Evolutionary conservation across 768 basidiomycete genomes (phyloP), one percentile per base, ranked within the genome.

Genomic region (Mycena alexandri): DNA sequence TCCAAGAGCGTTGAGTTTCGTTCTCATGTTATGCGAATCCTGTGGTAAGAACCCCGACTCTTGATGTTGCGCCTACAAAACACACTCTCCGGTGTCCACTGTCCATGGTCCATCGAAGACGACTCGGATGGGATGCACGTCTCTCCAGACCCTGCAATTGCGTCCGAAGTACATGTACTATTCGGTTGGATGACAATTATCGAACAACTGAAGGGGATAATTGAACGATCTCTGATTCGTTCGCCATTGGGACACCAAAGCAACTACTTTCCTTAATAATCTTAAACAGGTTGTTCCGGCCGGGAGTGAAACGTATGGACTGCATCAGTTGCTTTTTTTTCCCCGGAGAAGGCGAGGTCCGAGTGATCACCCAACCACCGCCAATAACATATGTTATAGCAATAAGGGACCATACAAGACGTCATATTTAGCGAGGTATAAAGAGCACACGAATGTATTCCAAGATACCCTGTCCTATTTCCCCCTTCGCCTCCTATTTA

Each of bases 391-490:
- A 57, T 44, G 17, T 38, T 33, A 29, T 5, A 5, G 24, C 29
- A 6, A 29, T 29, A n/a, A n/a, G 34, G 3, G 38, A 38, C 38
- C 38, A 38, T 2, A 9, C 29, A 29, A 38, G 2, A 58, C 63
- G 63, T 64, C 63, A 64, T 58, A 2, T 56, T 24, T 13, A 33
- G 8, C 17, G 17, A 47, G 22, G 25, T 52, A 64, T 64, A 64
- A 64, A 63, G n/a, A 58, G 47, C 38, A 14, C 38, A 9, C 14
- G 5, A 38, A 38, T 10, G 38, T 11, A 38, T 34, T 3, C 17
- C 41, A n/a, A 22, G n/a, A 24, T 22, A 25, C 12, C 46, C 25
- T 19, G 17, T 41, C 57, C 12, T 16, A 13, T 21, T 24, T 16
- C 36, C 33, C 16, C 25, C 24, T 29, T 38, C 14, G 12, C n/a